A percentile compares a stretch with the other conserved stretches of the same genome.
These are phyloP conservation scores for Vaccinium macrocarpon DNA, from an alignment of 148 eudicot species.

Conservation along the genomic window DNA sequence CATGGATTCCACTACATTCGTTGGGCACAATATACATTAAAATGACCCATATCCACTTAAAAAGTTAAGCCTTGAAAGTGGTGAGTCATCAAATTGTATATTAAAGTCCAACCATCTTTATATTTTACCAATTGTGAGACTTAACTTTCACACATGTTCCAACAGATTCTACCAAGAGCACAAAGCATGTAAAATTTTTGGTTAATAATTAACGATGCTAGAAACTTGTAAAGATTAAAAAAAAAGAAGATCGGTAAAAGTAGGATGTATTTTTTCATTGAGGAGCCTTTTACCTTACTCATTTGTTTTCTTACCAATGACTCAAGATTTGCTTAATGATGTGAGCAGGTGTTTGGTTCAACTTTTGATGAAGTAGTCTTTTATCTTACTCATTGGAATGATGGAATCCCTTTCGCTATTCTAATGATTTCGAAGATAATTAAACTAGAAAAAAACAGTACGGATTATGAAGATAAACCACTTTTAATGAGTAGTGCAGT, in stretches of 20 bases:
- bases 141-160: too few species aligned
- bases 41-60: too few species aligned
- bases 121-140: too few species aligned
- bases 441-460: not conserved
- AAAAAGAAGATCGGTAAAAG: not conserved
- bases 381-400: not conserved
- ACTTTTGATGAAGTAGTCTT: slow-evolving; percentile 8
- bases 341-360: slow-evolving; percentile 13
- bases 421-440: not conserved
- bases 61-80: too few species aligned
- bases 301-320: slow-evolving; percentile 11
- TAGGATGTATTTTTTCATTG: not conserved
- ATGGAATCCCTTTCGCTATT: not conserved
- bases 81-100: too few species aligned
- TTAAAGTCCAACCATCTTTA: too few species aligned
- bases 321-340: not conserved
- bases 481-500: not conserved
- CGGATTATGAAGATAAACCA: not conserved
- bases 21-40: too few species aligned
- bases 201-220: not conserved
- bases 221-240: not conserved
- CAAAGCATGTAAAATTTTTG: not conserved
- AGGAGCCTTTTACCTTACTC: not conserved
- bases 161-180: too few species aligned
- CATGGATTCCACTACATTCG: too few species aligned